Evolutionary conservation across 192 early-diverging fungal species (phyloP).

Genomic region (Podila clonocystis): DNA sequence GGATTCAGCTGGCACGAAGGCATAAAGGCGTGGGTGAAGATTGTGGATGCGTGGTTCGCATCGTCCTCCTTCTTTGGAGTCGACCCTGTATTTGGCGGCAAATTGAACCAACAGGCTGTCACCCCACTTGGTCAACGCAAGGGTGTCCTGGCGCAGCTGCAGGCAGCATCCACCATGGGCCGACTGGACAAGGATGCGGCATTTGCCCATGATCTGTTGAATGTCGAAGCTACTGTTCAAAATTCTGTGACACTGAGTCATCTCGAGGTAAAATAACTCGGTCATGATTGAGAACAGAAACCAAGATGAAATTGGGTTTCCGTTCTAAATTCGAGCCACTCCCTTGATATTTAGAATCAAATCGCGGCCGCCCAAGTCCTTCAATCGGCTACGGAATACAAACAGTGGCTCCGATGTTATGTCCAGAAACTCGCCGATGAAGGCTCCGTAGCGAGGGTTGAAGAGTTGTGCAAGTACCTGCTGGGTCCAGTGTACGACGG

Average conservation of each 20-base stretch:
- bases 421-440: slow-evolving; percentile 74
- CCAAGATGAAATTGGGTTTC: not conserved
- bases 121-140: slow-evolving; percentile 18
- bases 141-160: slow-evolving; percentile 41
- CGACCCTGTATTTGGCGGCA: slow-evolving; percentile 18
- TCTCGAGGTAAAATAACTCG: slow-evolving; percentile 50
- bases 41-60: slow-evolving; percentile 68
- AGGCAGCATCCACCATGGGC: slow-evolving; percentile 14
- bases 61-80: slow-evolving; percentile 57
- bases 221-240: slow-evolving; percentile 41
- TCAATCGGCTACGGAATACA: slow-evolving; percentile 67
- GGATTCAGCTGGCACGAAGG: slow-evolving; percentile 71
- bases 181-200: slow-evolving; percentile 34
- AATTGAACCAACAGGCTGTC: slow-evolving; percentile 32
- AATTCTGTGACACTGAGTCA: slow-evolving; percentile 56
- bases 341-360: slow-evolving; percentile 55
- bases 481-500: slow-evolving; percentile 62
- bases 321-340: not conserved
- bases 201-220: slow-evolving; percentile 45
- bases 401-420: slow-evolving; percentile 68
- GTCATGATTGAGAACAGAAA: not conserved
- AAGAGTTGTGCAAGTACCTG: slow-evolving; percentile 76
- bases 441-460: slow-evolving; percentile 63
- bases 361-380: slow-evolving; percentile 61
- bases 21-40: slow-evolving; percentile 75